These are phyloP conservation scores for Aspergillus sp. DNA, from an alignment of 2,329 filamentous ascomycete species.

Conservation along the genomic window DNA sequence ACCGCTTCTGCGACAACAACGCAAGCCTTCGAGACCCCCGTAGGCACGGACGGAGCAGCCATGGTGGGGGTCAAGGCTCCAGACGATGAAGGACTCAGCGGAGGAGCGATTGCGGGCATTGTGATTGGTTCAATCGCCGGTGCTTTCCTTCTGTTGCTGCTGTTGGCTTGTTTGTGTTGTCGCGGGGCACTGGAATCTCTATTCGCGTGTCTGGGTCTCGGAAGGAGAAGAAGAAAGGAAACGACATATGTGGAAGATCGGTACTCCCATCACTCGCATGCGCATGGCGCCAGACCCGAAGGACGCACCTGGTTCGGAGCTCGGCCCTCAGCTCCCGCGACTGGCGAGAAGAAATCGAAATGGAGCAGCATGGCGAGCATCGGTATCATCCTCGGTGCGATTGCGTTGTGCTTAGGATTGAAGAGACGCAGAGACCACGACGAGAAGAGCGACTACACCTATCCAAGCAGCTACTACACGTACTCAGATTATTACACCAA, in stretches of 20 bases:
- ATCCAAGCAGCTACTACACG: conserved; percentile 42
- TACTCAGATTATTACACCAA: conserved; percentile 44
- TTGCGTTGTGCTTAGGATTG: conserved; percentile 48
- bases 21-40: conserved; percentile 45
- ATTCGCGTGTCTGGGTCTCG: conserved; percentile 43
- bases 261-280: conserved; percentile 35
- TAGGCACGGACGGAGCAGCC: conserved; percentile 42
- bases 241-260: conserved; percentile 42
- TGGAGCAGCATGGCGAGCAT: conserved; percentile 42
- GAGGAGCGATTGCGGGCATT: conserved; percentile 52
- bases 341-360: conserved; percentile 38
- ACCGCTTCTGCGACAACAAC: conserved; percentile 44
- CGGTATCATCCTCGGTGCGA: conserved; percentile 43
- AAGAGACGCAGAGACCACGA: conserved; percentile 40
- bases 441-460: conserved; percentile 40
- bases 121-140: conserved; percentile 50
- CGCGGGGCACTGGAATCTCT: conserved; percentile 41
- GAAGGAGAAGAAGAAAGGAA: conserved; percentile 36
- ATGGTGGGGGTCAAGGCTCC: conserved; percentile 34
- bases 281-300: conserved; percentile 21
- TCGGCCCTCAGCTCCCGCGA: conserved; percentile 32
- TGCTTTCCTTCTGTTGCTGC: conserved; percentile 44
- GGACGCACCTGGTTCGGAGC: conserved; percentile 44
- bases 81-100: conserved; percentile 42
- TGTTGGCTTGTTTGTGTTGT: conserved; percentile 46